Base-by-base conservation (phyloP, 23 red algal species). In the Gracilaria domingensis region DNA sequence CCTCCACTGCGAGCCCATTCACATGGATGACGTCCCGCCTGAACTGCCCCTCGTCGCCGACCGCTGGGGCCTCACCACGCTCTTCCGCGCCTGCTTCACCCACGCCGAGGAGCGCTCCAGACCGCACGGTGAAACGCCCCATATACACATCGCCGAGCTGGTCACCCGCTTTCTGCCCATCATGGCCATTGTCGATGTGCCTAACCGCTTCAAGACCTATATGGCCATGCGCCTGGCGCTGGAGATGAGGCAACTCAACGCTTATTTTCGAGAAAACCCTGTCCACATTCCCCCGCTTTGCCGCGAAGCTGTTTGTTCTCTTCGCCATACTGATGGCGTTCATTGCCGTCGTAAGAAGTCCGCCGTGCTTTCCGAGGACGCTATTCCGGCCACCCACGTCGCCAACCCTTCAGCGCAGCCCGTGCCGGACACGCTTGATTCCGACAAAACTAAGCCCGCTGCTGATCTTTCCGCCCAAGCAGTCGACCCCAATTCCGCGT, bases 1-100 rank as follows among this genome's bases (percentile, higher is more conserved):
- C n/a, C 61, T 85, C 35, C 38, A 65, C 25, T 85, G 81, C 29
- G 59, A 85, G 47, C 61, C 81, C 17, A 65, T 85, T 18, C 50
- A 66, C 58, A 44, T 85, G 59, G 65, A 85, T 39, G 18, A 38
- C 33, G 81, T 69, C 3, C 81, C 81, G 13, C 17, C 56, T 4
- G 81, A 85, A 42, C 36, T 85, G 40, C 59, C 81, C 12, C 60
- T 85, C 30, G 81, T 66, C 29, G 81, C 81, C 34, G 81, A 85
- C 59, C 81, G 81, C 30, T 85, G 81, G 81, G 56, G 58, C 4
- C 60, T 85, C 34, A 66, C 57, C 16, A 85, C 81, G 12, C 60
- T 85, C 17, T 85, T 85, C 25, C 42, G 45, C 81, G 81, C 81
- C 20, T 69, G 59, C 38, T 85, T 85, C 81, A 48, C 65, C 1